These are phyloP conservation scores for Aspergillus brunneoviolaceus DNA, from an alignment of 2,329 filamentous ascomycete genomes.

Conservation along the genomic window DNA sequence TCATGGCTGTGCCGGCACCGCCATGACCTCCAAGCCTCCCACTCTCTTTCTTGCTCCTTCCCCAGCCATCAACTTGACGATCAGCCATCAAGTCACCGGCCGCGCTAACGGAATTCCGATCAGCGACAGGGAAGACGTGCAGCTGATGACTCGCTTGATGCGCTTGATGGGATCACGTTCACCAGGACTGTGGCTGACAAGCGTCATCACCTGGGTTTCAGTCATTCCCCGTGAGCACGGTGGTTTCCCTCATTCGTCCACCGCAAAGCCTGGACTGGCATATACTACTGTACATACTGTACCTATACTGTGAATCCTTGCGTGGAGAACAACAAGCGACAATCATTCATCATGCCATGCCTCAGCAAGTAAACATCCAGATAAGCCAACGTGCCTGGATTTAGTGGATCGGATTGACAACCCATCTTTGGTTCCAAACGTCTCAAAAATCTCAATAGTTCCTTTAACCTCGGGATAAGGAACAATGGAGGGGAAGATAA, in stretches of 20 bases:
- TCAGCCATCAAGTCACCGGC: background rate
- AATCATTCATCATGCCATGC: background rate
- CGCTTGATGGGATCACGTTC: slow-evolving; percentile 1
- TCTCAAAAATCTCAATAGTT: background rate
- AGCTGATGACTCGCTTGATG: background rate
- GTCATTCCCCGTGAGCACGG: background rate
- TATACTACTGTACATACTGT: background rate
- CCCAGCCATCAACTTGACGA: background rate
- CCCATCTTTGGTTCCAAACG: background rate
- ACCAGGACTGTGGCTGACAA: background rate
- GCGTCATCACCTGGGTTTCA: background rate
- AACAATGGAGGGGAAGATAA: background rate
- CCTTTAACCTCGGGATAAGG: background rate
- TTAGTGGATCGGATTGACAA: background rate
- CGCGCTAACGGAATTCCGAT: background rate
- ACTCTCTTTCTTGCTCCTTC: background rate
- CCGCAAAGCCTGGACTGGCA: background rate
- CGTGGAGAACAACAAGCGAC: background rate
- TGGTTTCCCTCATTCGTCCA: background rate
- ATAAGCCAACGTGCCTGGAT: slow-evolving; percentile 6
- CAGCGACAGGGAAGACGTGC: background rate
- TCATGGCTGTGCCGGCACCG: background rate
- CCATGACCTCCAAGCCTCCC: background rate
- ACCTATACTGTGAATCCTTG: background rate
- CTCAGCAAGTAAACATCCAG: slow-evolving; percentile 4